Evolutionary conservation across 371 early-diverging fungal genomes (phyloP).

Genomic region (Mucor sp.): DNA sequence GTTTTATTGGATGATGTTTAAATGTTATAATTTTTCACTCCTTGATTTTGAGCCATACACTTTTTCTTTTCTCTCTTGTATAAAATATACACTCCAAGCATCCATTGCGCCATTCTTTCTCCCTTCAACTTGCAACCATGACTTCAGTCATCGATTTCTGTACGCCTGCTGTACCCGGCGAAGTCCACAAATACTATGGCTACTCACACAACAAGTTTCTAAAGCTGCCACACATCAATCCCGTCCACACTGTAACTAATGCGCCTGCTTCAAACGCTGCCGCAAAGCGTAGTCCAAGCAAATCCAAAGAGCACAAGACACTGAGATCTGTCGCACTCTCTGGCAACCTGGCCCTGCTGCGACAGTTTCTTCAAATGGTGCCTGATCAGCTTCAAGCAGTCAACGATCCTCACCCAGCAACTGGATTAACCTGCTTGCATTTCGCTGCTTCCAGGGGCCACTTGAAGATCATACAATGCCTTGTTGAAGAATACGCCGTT

Average conservation of each 20-base stretch:
- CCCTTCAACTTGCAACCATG: slow-evolving; percentile 2
- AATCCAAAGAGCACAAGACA: slow-evolving; percentile 19
- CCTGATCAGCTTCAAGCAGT: slow-evolving; percentile 26
- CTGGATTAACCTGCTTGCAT: slow-evolving; percentile 70
- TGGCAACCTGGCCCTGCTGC: slow-evolving; percentile 23
- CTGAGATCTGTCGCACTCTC: slow-evolving; percentile 36
- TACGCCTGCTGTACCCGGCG: slow-evolving; percentile 67
- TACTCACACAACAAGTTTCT: slow-evolving; percentile 57
- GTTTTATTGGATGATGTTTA: slow-evolving; percentile 1
- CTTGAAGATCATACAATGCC: slow-evolving; percentile 56
- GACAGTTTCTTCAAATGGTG: slow-evolving; percentile 23
- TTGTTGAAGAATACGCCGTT: slow-evolving; percentile 65
- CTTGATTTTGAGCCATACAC: background rate
- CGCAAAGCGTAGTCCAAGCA: background rate
- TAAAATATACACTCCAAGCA: slow-evolving; percentile 31
- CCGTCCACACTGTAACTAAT: slow-evolving; percentile 49
- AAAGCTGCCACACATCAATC: slow-evolving; percentile 42
- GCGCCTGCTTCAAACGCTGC: background rate
- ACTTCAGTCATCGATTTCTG: slow-evolving; percentile 53
- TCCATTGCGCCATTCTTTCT: slow-evolving; percentile 2
- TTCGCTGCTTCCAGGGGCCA: slow-evolving; percentile 73
- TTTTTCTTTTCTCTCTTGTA: background rate
- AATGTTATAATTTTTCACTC: background rate
- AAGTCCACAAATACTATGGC: slow-evolving; percentile 69
- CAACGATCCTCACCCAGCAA: slow-evolving; percentile 43